Evolutionary conservation across 1,284 basidiomycete genomes (phyloP), one percentile per base, ranked within the genome.

Genomic region (Boletus calvinii): DNA sequence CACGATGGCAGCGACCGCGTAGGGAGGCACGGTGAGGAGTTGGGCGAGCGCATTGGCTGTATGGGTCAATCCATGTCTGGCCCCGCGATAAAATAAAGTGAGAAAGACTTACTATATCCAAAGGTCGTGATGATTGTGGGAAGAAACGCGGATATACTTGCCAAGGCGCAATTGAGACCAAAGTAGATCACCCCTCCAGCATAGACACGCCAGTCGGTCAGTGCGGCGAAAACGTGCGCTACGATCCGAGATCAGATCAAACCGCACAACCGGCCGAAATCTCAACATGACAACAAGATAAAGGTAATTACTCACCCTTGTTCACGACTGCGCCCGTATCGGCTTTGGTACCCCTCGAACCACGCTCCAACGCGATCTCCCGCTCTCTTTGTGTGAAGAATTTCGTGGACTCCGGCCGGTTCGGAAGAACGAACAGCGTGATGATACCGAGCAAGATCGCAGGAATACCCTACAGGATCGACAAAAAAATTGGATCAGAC

Each of bases 41-140:
- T 89, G 86, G 0, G 86, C 84, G 15, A 73, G 68, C 0, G 81
- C 81, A 48, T 75, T 72, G 26, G 76, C 81, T 81, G 24, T 50
- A 20, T 4, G 17, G 17, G 30, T 37, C 10, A n/a, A 18, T 46
- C 32, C 40, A 22, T 18, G 42, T 50, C 13, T 8, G 6, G 13
- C 31, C 5, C 12, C 9, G 26, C 4, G 40, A 15, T 20, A 17
- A 26, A 26, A 6, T n/a, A 6, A 8, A 8, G 26, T 8, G 10
- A 40, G 13, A 39, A 31, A 22, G 11, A 65, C 71, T 34, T 45
- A 79, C 79, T 80, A 60, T 77, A 84, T 39, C 84, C 85, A 50
- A 90, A 82, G 0, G 84, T 85, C 46, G 76, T 78, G 55, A 92
- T 83, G 59, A 93, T 92, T 1, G 91, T 93, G 1, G 92, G 92